These are phyloP conservation scores for Domatiomyces globalis DNA, from an alignment of 2,329 filamentous ascomycete species.

Conservation along the genomic window DNA sequence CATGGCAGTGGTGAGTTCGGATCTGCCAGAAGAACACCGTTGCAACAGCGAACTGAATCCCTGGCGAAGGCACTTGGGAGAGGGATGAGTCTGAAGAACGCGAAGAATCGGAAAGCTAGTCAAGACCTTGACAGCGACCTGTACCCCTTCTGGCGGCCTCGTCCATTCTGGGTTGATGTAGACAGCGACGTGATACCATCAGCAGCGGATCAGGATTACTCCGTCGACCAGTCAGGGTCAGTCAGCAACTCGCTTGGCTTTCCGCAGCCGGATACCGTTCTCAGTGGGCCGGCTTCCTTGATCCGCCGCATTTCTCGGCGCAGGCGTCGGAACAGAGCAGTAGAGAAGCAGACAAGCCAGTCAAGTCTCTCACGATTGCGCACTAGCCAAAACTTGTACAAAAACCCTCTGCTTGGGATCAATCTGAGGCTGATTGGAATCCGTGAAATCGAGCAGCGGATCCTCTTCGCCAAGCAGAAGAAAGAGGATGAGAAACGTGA, in stretches of 20 bases:
- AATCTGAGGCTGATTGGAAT: slow-evolving; percentile 39
- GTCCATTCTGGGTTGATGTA: slow-evolving; percentile 45
- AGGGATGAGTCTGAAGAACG: slow-evolving; percentile 27
- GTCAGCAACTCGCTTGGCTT: slow-evolving; percentile 45
- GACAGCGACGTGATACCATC: not conserved
- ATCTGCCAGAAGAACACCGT: slow-evolving; percentile 19
- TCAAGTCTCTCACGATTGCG: slow-evolving; percentile 22
- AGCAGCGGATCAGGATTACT: slow-evolving; percentile 17
- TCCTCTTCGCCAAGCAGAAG: slow-evolving; percentile 30
- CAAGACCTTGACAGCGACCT: slow-evolving; percentile 35
- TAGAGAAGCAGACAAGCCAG: slow-evolving; percentile 20
- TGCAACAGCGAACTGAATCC: slow-evolving; percentile 27
- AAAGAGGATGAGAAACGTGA: slow-evolving; percentile 36
- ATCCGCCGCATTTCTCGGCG: slow-evolving; percentile 23
- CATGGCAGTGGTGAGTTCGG: slow-evolving; percentile 19
- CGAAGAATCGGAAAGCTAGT: slow-evolving; percentile 30
- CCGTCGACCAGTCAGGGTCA: slow-evolving; percentile 28
- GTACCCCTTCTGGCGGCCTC: slow-evolving; percentile 50
- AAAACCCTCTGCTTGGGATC: slow-evolving; percentile 30
- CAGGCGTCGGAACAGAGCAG: slow-evolving; percentile 17
- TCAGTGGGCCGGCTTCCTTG: slow-evolving; percentile 28
- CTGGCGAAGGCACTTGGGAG: slow-evolving; percentile 26
- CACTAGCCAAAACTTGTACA: slow-evolving; percentile 13
- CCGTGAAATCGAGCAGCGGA: slow-evolving; percentile 34
- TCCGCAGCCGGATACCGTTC: slow-evolving; percentile 34